Base-by-base conservation (phyloP, 257 asterid genomes). In the Parsonsia alboflavescens region DNA sequence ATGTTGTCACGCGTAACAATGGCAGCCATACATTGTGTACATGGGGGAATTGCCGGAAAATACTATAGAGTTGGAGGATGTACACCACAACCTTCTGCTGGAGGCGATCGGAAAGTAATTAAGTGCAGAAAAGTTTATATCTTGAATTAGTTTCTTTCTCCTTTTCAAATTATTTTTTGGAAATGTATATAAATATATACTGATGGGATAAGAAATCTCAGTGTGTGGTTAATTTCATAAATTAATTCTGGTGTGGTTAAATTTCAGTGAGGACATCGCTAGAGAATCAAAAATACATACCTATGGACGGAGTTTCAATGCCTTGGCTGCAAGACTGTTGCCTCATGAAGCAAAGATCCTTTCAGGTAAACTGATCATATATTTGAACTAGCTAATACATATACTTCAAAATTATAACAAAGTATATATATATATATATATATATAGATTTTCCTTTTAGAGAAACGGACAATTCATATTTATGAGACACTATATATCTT, bases 51-150 rank as follows among this genome's bases (percentile, higher is more conserved):
- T 88, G 80, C 86, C 87, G 0, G 80, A 79, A 75, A 70, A 85
- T 2, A 68, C 73, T 19, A 41, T 54, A n/a, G 76, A 80, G 2
- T 30, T 81, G 8, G 63, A 22, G 66, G 89, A 79, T 72, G 59
- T 46, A 26, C 96, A 90, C 77, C 75, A 85, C 76, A 80, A 26
- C 72, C 81, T 92, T 75, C 90, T 92, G 62, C 74, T 82, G 21
- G 88, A 81, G 30, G 78, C 88, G 5, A 81, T 90, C 42, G 95
- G 94, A 89, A 86, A 89, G 98, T 93, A 86, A n/a, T n/a, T n/a
- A n/a, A 84, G 49, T 24, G 7, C 49, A 11, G 7, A 6, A 17
- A 33, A 13, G 7, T 63, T 10, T 33, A 33, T 33, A 2, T 26
- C 42, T 63, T 63, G 30, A 2, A 33, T 33, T 33, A 33, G 2